These are phyloP conservation scores for Simmondsia chinensis DNA, from an alignment of 148 eudicot species.

Conservation along the genomic window DNA sequence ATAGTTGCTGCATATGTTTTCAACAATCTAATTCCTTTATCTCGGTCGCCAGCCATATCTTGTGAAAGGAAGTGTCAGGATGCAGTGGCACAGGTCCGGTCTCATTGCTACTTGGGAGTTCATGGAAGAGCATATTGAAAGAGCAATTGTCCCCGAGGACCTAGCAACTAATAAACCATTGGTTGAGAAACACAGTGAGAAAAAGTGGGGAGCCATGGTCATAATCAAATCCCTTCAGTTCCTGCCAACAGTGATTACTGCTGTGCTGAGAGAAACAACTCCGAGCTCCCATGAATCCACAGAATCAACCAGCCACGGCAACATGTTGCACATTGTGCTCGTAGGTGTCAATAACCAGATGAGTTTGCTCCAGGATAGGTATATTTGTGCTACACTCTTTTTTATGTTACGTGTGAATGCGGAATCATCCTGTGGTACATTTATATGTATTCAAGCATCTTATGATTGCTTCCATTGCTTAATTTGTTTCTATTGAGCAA, in stretches of 20 bases:
- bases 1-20: no score
- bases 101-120: constrained; percentile 97
- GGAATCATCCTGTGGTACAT: no score
- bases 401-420: no score
- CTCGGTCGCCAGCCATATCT: constrained; percentile 78
- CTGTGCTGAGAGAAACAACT: constrained; percentile 75
- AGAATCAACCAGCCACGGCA: constrained; percentile 43
- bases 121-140: constrained; percentile 68
- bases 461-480: no score
- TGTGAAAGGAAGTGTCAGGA: constrained; percentile 88
- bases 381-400: constrained; percentile 5
- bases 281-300: constrained; percentile 24
- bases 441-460: no score
- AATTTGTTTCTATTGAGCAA: no score
- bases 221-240: constrained; percentile 80
- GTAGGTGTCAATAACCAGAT: constrained; percentile 93
- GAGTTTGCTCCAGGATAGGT: constrained; percentile 99
- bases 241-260: constrained; percentile 55
- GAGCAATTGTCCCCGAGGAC: constrained; percentile 28
- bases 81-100: constrained; percentile 98
- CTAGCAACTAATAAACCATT: constrained; percentile 21
- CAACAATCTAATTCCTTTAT: no score
- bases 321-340: constrained; percentile 89
- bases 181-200: constrained; percentile 58
- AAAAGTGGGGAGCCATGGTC: constrained; percentile 99